Percentiles rank a stretch among this genome's conserved stretches.
phyloP scores from a whole-genome alignment of 2,329 filamentous ascomycete genomes.

The Neofusicoccum umdonicola region DNA sequence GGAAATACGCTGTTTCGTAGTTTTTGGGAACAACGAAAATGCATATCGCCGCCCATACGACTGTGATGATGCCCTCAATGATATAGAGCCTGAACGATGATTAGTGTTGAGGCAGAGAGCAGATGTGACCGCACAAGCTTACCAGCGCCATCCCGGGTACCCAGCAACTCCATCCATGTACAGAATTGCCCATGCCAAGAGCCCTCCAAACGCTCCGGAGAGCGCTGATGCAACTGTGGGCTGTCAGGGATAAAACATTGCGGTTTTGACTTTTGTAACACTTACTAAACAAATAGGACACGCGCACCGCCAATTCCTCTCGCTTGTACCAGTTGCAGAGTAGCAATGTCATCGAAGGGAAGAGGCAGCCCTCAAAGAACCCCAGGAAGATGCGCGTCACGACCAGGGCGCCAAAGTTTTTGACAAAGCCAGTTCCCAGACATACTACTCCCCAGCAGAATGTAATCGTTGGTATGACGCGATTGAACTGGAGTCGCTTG shows the following conservation, averaged over 20 bases:
- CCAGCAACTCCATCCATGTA: conserved; percentile 30
- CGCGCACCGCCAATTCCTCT: conserved; percentile 30
- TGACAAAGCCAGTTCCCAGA: conserved; percentile 28
- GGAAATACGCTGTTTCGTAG: conserved; percentile 35
- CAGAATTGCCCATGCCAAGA: conserved; percentile 30
- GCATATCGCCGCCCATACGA: conserved; percentile 29
- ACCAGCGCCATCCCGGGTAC: conserved; percentile 31
- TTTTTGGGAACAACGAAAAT: conserved; percentile 32
- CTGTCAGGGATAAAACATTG: not conserved
- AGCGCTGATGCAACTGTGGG: conserved; percentile 24
- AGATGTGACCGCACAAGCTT: not conserved
- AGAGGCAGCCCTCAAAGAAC: conserved; percentile 34
- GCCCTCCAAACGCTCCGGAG: conserved; percentile 28
- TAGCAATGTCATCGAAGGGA: conserved; percentile 32
- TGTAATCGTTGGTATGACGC: conserved; percentile 30
- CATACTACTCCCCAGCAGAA: conserved; percentile 30
- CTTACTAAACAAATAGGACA: conserved; percentile 29
- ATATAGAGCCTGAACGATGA: conserved; percentile 27
- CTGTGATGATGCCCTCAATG: conserved; percentile 32
- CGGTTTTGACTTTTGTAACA: not conserved
- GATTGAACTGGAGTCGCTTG: conserved; percentile 34
- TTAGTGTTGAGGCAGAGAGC: not conserved
- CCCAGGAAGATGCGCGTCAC: conserved; percentile 26
- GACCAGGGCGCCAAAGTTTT: conserved; percentile 25
- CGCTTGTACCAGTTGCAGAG: conserved; percentile 33